phyloP scores from a whole-genome alignment of 2,329 filamentous ascomycete genomes.

The Ophiocordyceps polyrhachis-furcata region DNA sequence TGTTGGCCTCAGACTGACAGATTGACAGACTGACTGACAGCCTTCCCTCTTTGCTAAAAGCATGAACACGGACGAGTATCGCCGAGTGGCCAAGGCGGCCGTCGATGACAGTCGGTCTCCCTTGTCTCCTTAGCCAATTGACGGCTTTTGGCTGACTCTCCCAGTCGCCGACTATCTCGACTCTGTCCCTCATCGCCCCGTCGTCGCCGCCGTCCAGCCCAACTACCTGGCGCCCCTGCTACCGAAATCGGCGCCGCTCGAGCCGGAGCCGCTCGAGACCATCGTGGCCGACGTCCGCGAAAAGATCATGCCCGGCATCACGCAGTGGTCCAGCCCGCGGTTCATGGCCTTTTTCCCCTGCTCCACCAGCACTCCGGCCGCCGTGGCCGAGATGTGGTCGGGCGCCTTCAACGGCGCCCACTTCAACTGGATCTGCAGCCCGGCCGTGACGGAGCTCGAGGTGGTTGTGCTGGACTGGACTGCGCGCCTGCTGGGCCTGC shows the following conservation, averaged over 20 bases:
- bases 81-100: conserved; percentile 54
- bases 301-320: conserved; percentile 81
- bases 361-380: conserved; percentile 61
- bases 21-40: too few species aligned
- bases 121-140: background rate
- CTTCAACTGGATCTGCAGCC: conserved; percentile 95
- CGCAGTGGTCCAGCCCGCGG: conserved; percentile 86
- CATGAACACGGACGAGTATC: conserved; percentile 74
- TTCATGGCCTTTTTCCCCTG: conserved; percentile 96
- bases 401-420: conserved; percentile 75
- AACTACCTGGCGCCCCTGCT: conserved; percentile 73
- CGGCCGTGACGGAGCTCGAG: conserved; percentile 82
- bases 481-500: conserved; percentile 54
- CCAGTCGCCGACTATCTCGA: conserved; percentile 77
- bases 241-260: conserved; percentile 43
- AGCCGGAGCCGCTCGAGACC: conserved; percentile 53
- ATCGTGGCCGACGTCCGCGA: conserved; percentile 72
- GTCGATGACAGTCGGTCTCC: conserved; percentile 59
- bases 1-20: too few species aligned
- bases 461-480: conserved; percentile 89
- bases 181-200: conserved; percentile 47
- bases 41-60: too few species aligned
- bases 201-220: conserved; percentile 61
- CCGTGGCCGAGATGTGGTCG: conserved; percentile 84
- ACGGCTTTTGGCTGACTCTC: background rate